Evolutionary conservation across 1,139 yeast genomes (phyloP).

Genomic region (Hyphopichia wangnamkhiaoensis): DNA sequence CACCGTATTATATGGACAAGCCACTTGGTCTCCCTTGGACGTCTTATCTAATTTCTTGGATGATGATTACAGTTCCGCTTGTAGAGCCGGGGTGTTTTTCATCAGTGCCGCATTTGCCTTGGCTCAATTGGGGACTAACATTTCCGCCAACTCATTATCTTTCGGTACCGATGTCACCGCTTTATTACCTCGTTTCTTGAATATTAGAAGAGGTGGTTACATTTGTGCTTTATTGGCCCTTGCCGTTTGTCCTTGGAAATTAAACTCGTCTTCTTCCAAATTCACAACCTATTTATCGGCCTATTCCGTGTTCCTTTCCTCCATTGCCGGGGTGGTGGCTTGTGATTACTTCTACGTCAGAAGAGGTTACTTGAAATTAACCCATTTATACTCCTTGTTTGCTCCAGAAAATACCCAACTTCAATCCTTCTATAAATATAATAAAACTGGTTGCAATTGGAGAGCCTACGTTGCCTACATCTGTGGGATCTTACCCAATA

Average conservation of each 20-base stretch:
- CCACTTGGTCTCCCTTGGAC: constrained; percentile 86
- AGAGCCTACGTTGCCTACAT: constrained; percentile 73
- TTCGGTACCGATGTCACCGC: constrained; percentile 94
- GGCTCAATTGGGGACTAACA: constrained; percentile 91
- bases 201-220: constrained; percentile 79
- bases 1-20: constrained; percentile 61
- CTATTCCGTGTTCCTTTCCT: constrained; percentile 80
- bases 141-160: constrained; percentile 84
- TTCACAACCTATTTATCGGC: constrained; percentile 86
- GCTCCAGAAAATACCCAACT: constrained; percentile 33
- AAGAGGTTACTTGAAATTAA: constrained; percentile 67
- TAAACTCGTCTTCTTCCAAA: constrained; percentile 68
- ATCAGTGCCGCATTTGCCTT: constrained; percentile 75
- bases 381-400: constrained; percentile 56
- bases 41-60: constrained; percentile 63
- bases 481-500: constrained; percentile 76
- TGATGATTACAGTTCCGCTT: constrained; percentile 53
- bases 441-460: constrained; percentile 73
- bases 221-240: constrained; percentile 78
- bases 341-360: constrained; percentile 76
- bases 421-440: constrained; percentile 57
- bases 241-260: constrained; percentile 87
- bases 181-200: constrained; percentile 72
- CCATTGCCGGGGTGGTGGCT: constrained; percentile 82
- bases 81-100: constrained; percentile 83